Conservation (phyloP, 2,329 filamentous ascomycete genomes). For the Epichloe festucae region DNA sequence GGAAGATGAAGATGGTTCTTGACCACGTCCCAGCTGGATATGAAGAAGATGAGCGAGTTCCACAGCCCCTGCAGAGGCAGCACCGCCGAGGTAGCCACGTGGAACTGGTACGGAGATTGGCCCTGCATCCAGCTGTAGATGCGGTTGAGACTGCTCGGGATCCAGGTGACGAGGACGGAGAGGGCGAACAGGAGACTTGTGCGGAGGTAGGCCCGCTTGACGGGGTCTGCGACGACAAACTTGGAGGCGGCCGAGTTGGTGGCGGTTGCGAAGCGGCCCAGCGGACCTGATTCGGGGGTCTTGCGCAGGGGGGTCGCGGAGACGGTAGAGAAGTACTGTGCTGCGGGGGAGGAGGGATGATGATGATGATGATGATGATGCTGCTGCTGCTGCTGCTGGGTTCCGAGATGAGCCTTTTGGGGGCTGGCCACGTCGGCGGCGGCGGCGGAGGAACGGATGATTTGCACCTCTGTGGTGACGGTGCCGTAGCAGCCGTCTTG, state of each 20-base stretch:
- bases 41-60: slow-evolving; percentile 67
- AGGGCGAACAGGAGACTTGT: slow-evolving; percentile 49
- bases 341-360: slow-evolving; percentile 11
- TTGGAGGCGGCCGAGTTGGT: slow-evolving; percentile 21
- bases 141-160: slow-evolving; percentile 58
- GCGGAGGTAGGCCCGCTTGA: slow-evolving; percentile 47
- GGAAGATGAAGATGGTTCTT: slow-evolving; percentile 8
- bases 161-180: slow-evolving; percentile 49
- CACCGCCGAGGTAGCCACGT: slow-evolving; percentile 57
- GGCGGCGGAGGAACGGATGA: slow-evolving; percentile 20
- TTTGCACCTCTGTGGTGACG: slow-evolving; percentile 39
- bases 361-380: slow-evolving; percentile 6
- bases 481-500: slow-evolving; percentile 31
- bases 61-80: slow-evolving; percentile 68
- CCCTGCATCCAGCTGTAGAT: slow-evolving; percentile 51
- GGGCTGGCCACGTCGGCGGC: slow-evolving; percentile 12
- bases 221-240: slow-evolving; percentile 33
- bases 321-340: slow-evolving; percentile 22
- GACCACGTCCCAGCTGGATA: slow-evolving; percentile 38
- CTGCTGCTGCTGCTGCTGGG: slow-evolving; percentile 7
- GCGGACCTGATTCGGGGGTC: neutral
- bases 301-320: slow-evolving; percentile 7
- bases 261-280: slow-evolving; percentile 8
- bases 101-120: slow-evolving; percentile 47
- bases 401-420: slow-evolving; percentile 7